phyloP scores from a whole-genome alignment of 139 green algal species.

The Picochlorum costavermella region DNA sequence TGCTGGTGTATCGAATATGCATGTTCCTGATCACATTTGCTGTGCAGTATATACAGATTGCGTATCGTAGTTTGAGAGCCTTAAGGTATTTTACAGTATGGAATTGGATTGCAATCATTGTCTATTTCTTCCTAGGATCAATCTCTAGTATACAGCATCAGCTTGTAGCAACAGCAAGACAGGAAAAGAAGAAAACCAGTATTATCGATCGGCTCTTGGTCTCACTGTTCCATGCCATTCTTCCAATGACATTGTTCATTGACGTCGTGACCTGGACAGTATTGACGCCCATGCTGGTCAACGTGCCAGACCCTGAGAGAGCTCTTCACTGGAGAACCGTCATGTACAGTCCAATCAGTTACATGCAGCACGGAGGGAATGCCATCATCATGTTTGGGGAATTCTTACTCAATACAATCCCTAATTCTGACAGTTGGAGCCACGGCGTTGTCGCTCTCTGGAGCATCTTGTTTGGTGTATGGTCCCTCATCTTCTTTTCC shows the following conservation, averaged over 20 bases:
- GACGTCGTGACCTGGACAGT: slow-evolving; percentile 12
- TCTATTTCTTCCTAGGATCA: slow-evolving; percentile 8
- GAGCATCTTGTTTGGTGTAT: slow-evolving; percentile 12
- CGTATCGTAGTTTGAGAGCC: neutral
- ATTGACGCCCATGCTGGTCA: slow-evolving; percentile 10
- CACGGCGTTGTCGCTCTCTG: slow-evolving; percentile 1
- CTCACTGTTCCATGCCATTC: slow-evolving; percentile 1
- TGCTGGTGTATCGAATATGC: neutral
- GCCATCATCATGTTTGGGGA: slow-evolving; percentile 12
- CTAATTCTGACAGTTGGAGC: neutral
- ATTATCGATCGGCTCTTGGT: slow-evolving; percentile 1
- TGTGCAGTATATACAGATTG: neutral
- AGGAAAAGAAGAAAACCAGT: neutral
- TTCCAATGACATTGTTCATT: slow-evolving; percentile 6
- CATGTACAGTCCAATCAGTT: slow-evolving; percentile 3
- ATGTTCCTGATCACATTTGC: neutral
- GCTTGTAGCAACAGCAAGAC: neutral
- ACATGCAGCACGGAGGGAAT: slow-evolving; percentile 17
- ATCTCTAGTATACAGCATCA: neutral
- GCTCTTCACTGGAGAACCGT: neutral
- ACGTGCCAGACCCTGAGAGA: neutral
- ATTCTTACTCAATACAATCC: slow-evolving; percentile 10
- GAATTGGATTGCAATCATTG: slow-evolving; percentile 10
- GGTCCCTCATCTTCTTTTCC: slow-evolving; percentile 10
- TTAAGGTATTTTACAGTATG: slow-evolving; percentile 15